Percentiles rank a stretch among this genome's conserved stretches.
Conservation (phyloP, 2,329 filamentous ascomycete genomes). For the Colletotrichum sp. region DNA sequence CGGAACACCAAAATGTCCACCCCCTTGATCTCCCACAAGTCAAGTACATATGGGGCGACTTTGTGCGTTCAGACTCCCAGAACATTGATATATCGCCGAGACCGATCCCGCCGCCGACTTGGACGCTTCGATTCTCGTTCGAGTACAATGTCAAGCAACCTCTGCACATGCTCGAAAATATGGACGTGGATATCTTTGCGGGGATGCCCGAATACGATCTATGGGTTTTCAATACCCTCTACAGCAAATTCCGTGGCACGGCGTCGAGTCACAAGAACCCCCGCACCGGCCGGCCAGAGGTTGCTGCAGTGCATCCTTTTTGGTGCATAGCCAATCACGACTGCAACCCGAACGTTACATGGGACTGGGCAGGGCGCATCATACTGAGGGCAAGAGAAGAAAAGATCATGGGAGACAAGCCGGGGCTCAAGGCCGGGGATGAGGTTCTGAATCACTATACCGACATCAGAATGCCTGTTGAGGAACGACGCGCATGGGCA, state of each 20-base stretch:
- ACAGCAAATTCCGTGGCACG: slow-evolving; percentile 90
- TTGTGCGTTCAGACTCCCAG: slow-evolving; percentile 57
- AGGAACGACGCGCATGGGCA: slow-evolving; percentile 87
- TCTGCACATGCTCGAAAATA: slow-evolving; percentile 80
- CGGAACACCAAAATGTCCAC: slow-evolving; percentile 62
- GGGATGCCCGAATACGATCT: slow-evolving; percentile 65
- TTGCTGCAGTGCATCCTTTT: slow-evolving; percentile 90
- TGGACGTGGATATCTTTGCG: slow-evolving; percentile 79
- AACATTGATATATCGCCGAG: slow-evolving; percentile 58
- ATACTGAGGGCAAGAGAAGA: slow-evolving; percentile 67
- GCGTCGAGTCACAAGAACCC: slow-evolving; percentile 83
- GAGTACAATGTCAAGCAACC: slow-evolving; percentile 75
- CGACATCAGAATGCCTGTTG: slow-evolving; percentile 78
- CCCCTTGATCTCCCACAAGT: slow-evolving; percentile 68
- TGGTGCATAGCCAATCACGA: slow-evolving; percentile 98
- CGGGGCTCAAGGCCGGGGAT: slow-evolving; percentile 75
- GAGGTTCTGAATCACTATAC: slow-evolving; percentile 96
- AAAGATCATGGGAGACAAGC: slow-evolving; percentile 53
- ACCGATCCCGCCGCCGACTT: slow-evolving; percentile 61
- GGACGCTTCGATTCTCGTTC: slow-evolving; percentile 80
- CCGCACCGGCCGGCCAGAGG: slow-evolving; percentile 82
- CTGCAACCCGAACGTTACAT: slow-evolving; percentile 92
- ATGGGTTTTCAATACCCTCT: slow-evolving; percentile 90
- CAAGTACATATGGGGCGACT: slow-evolving; percentile 74
- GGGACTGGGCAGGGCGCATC: slow-evolving; percentile 89